These are phyloP conservation scores for Drosera capensis DNA, from an alignment of 148 eudicot species.

Conservation along the genomic window DNA sequence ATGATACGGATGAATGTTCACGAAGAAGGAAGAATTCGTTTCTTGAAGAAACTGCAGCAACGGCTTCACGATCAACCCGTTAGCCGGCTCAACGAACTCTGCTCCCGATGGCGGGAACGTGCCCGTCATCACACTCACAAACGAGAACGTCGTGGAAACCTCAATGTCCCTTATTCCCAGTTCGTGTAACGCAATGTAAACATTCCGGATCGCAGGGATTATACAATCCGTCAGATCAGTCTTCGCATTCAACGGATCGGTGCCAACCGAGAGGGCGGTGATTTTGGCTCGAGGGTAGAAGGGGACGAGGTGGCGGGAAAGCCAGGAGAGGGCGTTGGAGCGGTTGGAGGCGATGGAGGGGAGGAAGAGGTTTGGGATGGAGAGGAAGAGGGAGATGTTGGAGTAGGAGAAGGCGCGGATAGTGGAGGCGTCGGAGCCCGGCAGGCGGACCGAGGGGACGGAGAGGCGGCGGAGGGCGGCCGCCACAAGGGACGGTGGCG, in stretches of 20 bases:
- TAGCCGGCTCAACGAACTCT: slow-evolving; percentile 38
- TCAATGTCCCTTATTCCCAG: slow-evolving; percentile 37
- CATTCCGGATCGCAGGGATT: slow-evolving; percentile 48
- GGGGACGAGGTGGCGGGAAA: slow-evolving; percentile 28
- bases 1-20: slow-evolving; percentile 48
- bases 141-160: slow-evolving; percentile 61
- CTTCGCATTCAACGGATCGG: slow-evolving; percentile 13
- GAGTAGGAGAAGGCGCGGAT: slow-evolving; percentile 61
- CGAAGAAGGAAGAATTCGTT: slow-evolving; percentile 45
- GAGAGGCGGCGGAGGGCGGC: slow-evolving; percentile 14
- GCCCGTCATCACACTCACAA: slow-evolving; percentile 23
- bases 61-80: slow-evolving; percentile 27
- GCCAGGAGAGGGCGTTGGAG: slow-evolving; percentile 48
- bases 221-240: slow-evolving; percentile 19
- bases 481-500: slow-evolving; percentile 23
- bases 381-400: slow-evolving; percentile 53
- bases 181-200: slow-evolving; percentile 26
- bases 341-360: slow-evolving; percentile 38
- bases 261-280: slow-evolving; percentile 49
- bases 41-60: slow-evolving; percentile 43
- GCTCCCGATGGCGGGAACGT: slow-evolving; percentile 72
- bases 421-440: slow-evolving; percentile 25
- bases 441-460: slow-evolving; percentile 43
- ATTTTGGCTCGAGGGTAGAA: slow-evolving; percentile 45
- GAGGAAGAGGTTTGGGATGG: slow-evolving; percentile 52